Percentiles rank a stretch among this genome's conserved stretches.
These are phyloP conservation scores for Oryza brachyantha DNA, from an alignment of 176 grass and related monocot genomes.

Conservation along the genomic window DNA sequence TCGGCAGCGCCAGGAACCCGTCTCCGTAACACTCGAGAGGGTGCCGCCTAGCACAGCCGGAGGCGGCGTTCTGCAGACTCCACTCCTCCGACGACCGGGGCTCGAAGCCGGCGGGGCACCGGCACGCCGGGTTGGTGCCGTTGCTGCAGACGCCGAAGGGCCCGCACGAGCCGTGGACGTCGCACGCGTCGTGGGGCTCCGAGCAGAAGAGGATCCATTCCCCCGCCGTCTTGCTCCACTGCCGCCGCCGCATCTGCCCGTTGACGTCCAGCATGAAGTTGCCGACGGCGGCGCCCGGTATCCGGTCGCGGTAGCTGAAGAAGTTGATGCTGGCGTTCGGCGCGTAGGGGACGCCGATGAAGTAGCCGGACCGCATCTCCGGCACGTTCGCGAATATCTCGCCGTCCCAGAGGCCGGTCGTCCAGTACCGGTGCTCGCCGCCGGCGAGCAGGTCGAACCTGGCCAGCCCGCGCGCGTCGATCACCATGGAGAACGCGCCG, in stretches of 20 bases:
- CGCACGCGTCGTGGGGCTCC: constrained; percentile 48
- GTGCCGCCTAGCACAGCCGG: constrained; percentile 34
- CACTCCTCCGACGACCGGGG: constrained; percentile 30
- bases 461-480: constrained; percentile 25
- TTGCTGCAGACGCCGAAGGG: constrained; percentile 53
- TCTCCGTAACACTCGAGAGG: constrained; percentile 30
- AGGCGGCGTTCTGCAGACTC: constrained; percentile 24
- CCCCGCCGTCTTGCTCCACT: constrained; percentile 10
- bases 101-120: constrained; percentile 40
- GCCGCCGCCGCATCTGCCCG: constrained; percentile 50
- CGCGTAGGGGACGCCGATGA: constrained; percentile 40
- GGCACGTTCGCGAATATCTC: constrained; percentile 49
- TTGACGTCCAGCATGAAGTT: constrained; percentile 52
- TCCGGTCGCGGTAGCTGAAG: constrained; percentile 45
- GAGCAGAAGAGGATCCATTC: constrained; percentile 45
- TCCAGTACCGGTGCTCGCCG: constrained; percentile 42
- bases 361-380: constrained; percentile 63
- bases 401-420: constrained; percentile 48
- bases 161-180: constrained; percentile 51
- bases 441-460: constrained; percentile 36
- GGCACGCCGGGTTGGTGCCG: constrained; percentile 39
- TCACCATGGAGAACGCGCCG: constrained; percentile 52
- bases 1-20: constrained; percentile 33
- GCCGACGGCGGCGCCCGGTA: constrained; percentile 27
- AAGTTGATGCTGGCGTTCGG: constrained; percentile 43